Evolutionary conservation across 352 stramenopile genomes (phyloP).

Genomic region (Discostella stelligera): DNA sequence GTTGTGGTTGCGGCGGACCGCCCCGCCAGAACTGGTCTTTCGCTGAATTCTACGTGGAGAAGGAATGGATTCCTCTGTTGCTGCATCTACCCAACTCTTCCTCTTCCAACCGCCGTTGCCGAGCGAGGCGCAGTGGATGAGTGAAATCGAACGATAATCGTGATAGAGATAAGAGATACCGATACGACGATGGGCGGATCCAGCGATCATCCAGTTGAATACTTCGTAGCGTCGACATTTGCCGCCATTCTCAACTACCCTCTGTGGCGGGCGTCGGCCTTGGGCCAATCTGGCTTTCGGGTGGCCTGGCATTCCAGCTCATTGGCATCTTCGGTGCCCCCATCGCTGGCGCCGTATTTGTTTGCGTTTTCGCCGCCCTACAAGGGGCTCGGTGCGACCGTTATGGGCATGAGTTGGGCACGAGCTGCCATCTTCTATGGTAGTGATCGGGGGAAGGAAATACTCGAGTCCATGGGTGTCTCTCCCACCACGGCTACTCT

Average conservation of each 20-base stretch:
- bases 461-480: constrained; percentile 56
- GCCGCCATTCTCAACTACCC: constrained; percentile 84
- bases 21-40: too few species aligned
- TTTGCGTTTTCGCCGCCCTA: constrained; percentile 84
- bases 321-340: constrained; percentile 40
- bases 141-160: too few species aligned
- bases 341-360: constrained; percentile 71
- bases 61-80: too few species aligned
- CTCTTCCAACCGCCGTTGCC: too few species aligned
- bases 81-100: too few species aligned
- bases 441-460: constrained; percentile 78
- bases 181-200: too few species aligned
- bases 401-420: constrained; percentile 88
- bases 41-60: too few species aligned
- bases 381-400: constrained; percentile 81
- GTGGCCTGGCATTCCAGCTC: constrained; percentile 24
- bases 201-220: constrained; percentile 23
- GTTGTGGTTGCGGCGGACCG: too few species aligned
- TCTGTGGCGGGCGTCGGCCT: constrained; percentile 81
- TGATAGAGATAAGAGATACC: too few species aligned
- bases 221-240: constrained; percentile 62
- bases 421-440: constrained; percentile 86
- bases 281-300: constrained; percentile 83
- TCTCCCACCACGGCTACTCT: constrained; percentile 51
- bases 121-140: too few species aligned